Percentiles rank a stretch among this genome's conserved stretches.
Conservation (phyloP, 345 rosid genomes). For the Carallia brachiata region DNA sequence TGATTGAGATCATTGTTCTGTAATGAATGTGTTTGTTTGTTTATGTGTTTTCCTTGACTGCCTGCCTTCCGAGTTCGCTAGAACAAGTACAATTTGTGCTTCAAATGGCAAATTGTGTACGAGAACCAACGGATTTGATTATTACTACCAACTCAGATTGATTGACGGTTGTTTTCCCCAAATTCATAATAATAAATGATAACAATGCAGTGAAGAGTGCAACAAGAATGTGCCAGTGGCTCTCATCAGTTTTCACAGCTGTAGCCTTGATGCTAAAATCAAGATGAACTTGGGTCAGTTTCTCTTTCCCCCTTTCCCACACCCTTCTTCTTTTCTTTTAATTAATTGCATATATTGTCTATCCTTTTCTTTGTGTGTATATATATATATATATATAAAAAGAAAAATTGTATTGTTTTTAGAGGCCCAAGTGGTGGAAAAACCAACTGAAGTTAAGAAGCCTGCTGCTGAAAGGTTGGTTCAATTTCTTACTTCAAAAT, state of each 20-base stretch:
- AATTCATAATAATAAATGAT: not conserved
- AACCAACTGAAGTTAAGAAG: slow-evolving; percentile 54
- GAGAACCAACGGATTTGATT: no score
- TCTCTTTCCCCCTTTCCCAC: not conserved
- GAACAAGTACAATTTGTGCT: no score
- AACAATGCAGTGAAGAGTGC: slow-evolving; percentile 62
- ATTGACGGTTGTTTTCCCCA: no score
- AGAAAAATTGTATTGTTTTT: not conserved
- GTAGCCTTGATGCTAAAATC: slow-evolving; percentile 87
- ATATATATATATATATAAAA: no score
- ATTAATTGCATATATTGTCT: not conserved
- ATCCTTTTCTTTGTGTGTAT: no score
- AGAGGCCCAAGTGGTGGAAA: slow-evolving; percentile 82
- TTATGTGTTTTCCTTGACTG: no score
- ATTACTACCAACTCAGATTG: no score
- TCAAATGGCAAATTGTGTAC: no score
- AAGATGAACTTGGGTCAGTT: slow-evolving; percentile 64
- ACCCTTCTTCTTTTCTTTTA: not conserved
- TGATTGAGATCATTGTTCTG: no score
- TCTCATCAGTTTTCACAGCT: slow-evolving; percentile 70
- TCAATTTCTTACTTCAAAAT: no score
- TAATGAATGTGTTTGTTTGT: no score
- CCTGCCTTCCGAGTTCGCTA: no score
- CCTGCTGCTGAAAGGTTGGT: slow-evolving; percentile 61
- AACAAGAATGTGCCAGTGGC: slow-evolving; percentile 72